Percentiles rank a stretch among this genome's conserved stretches.
These are phyloP conservation scores for Citrus unshiu DNA, from an alignment of 345 rosid genomes.

Conservation along the genomic window DNA sequence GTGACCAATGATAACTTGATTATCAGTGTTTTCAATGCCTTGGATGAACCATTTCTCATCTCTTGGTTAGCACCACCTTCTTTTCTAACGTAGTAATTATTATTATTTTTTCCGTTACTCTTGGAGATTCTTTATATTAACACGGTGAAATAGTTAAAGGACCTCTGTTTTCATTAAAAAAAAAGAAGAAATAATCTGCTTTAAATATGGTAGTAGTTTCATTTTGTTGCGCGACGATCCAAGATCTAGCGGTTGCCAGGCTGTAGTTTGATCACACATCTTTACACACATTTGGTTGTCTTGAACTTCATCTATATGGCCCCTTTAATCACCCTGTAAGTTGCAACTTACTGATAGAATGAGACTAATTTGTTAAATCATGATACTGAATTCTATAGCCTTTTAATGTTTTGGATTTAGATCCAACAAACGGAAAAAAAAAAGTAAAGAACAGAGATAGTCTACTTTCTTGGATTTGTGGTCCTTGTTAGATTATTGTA, in stretches of 20 bases:
- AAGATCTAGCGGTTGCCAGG: not conserved
- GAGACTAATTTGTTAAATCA: not conserved
- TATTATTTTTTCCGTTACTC: not conserved
- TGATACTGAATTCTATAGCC: not conserved
- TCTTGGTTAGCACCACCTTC: conserved; percentile 59
- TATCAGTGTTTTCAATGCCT: conserved; percentile 75
- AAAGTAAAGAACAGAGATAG: not conserved
- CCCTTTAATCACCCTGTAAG: not conserved
- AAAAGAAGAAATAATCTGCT: no score
- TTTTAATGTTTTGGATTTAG: not conserved
- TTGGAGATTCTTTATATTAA: not conserved
- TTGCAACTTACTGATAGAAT: not conserved
- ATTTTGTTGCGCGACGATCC: not conserved
- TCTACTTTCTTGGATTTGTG: not conserved
- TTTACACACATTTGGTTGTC: not conserved
- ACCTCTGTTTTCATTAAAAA: no score
- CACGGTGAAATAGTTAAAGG: not conserved
- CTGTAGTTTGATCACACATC: not conserved
- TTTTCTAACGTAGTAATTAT: not conserved
- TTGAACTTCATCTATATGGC: not conserved
- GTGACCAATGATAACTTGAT: conserved; percentile 89
- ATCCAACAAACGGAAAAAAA: not conserved
- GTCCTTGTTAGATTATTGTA: not conserved
- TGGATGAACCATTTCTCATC: conserved; percentile 85
- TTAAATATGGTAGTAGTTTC: not conserved